Evolutionary conservation across 805 yeast species (phyloP), one percentile per base, ranked within the genome.

Genomic region (Saccharomycopsis olivae): DNA sequence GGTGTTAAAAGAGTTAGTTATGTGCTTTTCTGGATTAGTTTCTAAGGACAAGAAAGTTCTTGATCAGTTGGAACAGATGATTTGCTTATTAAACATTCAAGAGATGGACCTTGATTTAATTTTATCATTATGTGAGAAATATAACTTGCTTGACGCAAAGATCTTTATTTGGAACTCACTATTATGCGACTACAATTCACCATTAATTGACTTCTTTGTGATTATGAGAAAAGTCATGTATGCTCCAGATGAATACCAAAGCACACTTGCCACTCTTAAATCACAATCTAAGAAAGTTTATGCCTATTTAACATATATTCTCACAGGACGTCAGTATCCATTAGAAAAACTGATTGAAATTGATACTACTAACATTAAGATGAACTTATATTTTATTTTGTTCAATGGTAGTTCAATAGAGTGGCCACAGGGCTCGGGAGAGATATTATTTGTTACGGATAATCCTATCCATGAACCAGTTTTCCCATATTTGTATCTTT

Each of bases 311-410:
- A 69, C 86, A 0, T 81, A 74, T 51, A 60, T 77, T 9, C 61
- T 85, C 20, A 78, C 89, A 0, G 94, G 94, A 1, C 64, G 92
- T 40, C 80, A 78, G 43, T 89, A 78, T 54, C 96, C 96, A 0
- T 75, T 81, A 1, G 82, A 81, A 33, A 57, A 62, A 21, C 55
- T 57, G 15, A 63, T 79, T 17, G 61, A 55, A 3, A 57, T 53
- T 6, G 53, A 48, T 3, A 48, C 53, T 4, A 41, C 51, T 1
- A 44, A 53, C 3, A 75, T 78, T 0, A 80, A 81, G 50, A 44
- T 62, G 18, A 57, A 63, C 11, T 50, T 83, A 0, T 78, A 78
- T 45, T 65, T 67, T 38, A 58, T 75, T 8, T 51, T 85, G 4
- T 78, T 87, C 54, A 71, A 73, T 43, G 83, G 79, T 1, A 56